Evolutionary conservation across 257 asterid genomes (phyloP).

Genomic region (Coffea canephora): DNA sequence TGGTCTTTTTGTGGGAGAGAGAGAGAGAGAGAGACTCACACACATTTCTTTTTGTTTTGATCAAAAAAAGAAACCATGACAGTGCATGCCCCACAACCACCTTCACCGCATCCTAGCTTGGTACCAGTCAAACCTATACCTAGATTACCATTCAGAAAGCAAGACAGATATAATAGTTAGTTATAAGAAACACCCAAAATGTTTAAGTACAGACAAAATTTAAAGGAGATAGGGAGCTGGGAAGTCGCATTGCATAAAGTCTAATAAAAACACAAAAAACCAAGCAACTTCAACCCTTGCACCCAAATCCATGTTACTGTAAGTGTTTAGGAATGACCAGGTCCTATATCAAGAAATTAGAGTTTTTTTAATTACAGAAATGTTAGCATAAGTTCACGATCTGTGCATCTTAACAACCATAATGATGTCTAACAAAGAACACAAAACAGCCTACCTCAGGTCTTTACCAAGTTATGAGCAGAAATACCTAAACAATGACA

Average conservation of each 20-base stretch:
- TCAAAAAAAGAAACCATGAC: conserved; percentile 92
- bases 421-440: neutral
- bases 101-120: conserved; percentile 99
- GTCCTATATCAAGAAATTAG: neutral
- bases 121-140: conserved; percentile 92
- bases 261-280: neutral
- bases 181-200: conserved; percentile 1
- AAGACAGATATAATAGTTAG: conserved; percentile 14
- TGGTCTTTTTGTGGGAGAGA: neutral
- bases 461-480: neutral
- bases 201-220: neutral
- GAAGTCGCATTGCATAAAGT: neutral
- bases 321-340: neutral
- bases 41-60: conserved; percentile 65
- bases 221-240: neutral
- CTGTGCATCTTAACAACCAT: neutral
- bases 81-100: conserved; percentile 99
- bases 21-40: conserved; percentile 63
- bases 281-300: neutral
- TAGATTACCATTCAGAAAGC: conserved; percentile 29
- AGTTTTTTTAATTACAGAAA: neutral
- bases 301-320: neutral
- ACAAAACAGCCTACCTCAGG: neutral
- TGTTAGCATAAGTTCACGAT: neutral
- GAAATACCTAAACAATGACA: neutral